phyloP scores from a whole-genome alignment of 2,329 filamentous ascomycete species.

The Hawksworthiomyces lignivorus region DNA sequence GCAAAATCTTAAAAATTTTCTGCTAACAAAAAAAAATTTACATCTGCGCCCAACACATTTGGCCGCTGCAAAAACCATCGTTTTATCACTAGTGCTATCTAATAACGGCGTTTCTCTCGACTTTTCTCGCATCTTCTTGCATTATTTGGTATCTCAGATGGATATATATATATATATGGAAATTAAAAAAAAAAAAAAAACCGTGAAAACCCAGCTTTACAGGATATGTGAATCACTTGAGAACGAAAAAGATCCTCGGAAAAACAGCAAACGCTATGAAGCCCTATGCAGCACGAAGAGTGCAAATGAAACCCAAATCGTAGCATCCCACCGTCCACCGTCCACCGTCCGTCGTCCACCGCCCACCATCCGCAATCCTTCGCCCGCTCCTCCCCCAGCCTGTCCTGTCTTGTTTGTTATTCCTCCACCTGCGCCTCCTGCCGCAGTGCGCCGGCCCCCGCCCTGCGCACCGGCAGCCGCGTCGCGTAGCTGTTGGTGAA shows the following conservation, averaged over 20 bases:
- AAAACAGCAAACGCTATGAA: neutral
- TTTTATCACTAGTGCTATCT: no score
- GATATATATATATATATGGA: constrained; percentile 1
- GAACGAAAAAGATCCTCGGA: no score
- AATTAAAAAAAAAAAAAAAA: neutral
- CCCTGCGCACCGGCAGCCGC: constrained; percentile 20
- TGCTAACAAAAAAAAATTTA: neutral
- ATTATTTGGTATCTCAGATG: constrained; percentile 5
- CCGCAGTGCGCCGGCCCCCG: constrained; percentile 5
- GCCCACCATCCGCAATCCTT: no score
- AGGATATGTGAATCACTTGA: no score
- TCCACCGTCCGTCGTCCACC: no score
- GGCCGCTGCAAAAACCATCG: no score
- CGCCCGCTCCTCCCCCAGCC: neutral
- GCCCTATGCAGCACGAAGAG: no score
- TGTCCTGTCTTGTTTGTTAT: neutral
- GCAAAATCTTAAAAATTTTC: no score
- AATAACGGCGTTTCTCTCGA: no score
- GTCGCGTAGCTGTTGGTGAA: constrained; percentile 23
- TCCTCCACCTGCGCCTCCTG: constrained; percentile 9
- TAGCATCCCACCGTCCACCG: neutral
- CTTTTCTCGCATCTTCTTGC: neutral
- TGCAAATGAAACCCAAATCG: neutral
- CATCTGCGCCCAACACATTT: neutral
- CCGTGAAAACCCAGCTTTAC: neutral